Evolutionary conservation across 176 grass and related monocot species (phyloP), one percentile per base, ranked within the genome.

Genomic region (Zoysia japonica): DNA sequence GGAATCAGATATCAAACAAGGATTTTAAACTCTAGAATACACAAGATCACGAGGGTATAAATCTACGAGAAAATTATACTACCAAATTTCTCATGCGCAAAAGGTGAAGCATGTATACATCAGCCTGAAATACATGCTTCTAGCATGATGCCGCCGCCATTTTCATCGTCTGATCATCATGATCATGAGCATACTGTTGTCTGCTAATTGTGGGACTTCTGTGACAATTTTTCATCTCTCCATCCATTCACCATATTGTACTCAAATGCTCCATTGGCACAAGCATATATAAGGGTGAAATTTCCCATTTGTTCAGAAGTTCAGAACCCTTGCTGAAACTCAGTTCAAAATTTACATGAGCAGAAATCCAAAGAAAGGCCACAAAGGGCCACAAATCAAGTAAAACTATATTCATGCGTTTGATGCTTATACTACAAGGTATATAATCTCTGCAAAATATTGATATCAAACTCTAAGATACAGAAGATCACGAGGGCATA

Each of bases 21-120:
- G 46, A 2, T 2, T 36, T 8, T 36, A 38, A 51, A 61, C 65
- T 38, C 46, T 13, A 36, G 6, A 45, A 45, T 45, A 45, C 28
- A 28, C 28, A 72, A 17, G 73, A 66, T n/a, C 68, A 47, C 41
- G 6, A 5, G 41, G 36, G 28, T 5, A 64, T 51, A 9, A 59
- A 13, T 28, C 1, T 80, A 67, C 7, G 7, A 35, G 74, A 80
- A 28, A 80, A 76, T 76, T 49, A 77, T 88, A 84, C 14, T 45
- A 1, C 44, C 44, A 6, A 6, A 57, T 69, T 48, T 75, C 38
- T 64, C 87, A 76, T 80, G 20, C 80, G 84, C 87, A 85, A 80
- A 48, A 57, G 76, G 38, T 50, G 77, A 76, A 76, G 63, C 71
- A 59, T 80, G 76, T 80, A 57, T 77, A 85, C 28, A 28, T 28